Evolutionary conservation across 768 basidiomycete species (phyloP).

Genomic region (Trametes coccinea): DNA sequence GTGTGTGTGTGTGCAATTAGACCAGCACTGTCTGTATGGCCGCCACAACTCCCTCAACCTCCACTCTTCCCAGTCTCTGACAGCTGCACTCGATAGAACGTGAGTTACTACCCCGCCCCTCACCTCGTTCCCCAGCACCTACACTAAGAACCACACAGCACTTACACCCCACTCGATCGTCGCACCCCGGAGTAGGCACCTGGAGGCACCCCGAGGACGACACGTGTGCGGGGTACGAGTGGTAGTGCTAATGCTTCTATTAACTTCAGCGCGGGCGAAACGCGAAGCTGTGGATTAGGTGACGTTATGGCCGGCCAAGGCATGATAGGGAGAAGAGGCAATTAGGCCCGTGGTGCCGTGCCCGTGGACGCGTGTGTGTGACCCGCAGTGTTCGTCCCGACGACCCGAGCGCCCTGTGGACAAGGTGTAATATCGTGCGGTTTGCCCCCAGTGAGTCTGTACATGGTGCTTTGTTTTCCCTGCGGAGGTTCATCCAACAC

Average conservation of each 20-base stretch:
- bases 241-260: background rate
- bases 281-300: background rate
- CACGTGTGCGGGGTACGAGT: background rate
- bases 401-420: constrained; percentile 2
- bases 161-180: background rate
- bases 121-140: background rate
- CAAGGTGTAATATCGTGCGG: constrained; percentile 12
- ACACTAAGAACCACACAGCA: background rate
- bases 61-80: constrained; percentile 4
- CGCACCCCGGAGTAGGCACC: too few relatives aligned
- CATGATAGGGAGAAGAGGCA: background rate
- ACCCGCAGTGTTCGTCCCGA: background rate
- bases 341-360: background rate
- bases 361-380: background rate
- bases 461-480: too few relatives aligned
- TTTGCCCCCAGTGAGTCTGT: background rate
- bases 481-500: too few relatives aligned
- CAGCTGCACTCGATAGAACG: background rate
- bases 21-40: background rate
- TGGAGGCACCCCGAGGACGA: background rate
- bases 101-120: background rate
- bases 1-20: too few relatives aligned
- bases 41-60: background rate
- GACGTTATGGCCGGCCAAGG: background rate
- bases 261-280: background rate